Evolutionary conservation across 371 early-diverging fungal genomes (phyloP), one percentile per base, ranked within the genome.

Genomic region (Actinomucor elegans): DNA sequence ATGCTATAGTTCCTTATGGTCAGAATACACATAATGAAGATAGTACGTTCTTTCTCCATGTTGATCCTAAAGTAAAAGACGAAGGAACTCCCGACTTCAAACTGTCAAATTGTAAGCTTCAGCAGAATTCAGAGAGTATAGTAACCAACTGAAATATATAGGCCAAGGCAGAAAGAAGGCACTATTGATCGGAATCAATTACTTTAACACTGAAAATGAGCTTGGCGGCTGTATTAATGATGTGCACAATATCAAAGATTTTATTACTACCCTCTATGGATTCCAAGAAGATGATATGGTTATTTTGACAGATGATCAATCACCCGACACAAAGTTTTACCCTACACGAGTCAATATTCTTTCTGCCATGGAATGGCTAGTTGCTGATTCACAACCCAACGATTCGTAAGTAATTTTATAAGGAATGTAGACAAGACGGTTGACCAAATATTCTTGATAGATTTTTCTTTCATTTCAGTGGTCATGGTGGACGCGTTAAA

Each of bases 161-260:
- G n/a, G n/a, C n/a, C 60, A 61, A 44, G 89, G 91, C 41, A 72
- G 83, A 45, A 90, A 88, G 66, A 80, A 85, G 27, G 97, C 94
- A 0, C 76, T 97, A 42, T 72, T 97, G 27, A 85, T 97, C 52
- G 97, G 97, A 34, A 94, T 96, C 68, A 97, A 97, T 71, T 97
- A 97, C 65, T 77, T 83, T 35, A 81, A 84, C 20, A 81, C 92
- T 11, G 61, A 67, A 29, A 70, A 72, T 48, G 83, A 83, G 57
- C 82, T 94, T 23, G 61, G 71, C 40, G 90, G 88, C 11, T 97
- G 96, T 67, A 86, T 93, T 64, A 94, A 94, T 65, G 97, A 97
- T 65, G 95, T 94, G n/a, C 66, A 80, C 45, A 92, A 91, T 71
- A 83, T 97, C 36, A 85, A 88, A 56, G 48, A 66, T 31, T 93